Base-by-base conservation (phyloP, 257 asterid genomes). In the Forsythia suspensa region DNA sequence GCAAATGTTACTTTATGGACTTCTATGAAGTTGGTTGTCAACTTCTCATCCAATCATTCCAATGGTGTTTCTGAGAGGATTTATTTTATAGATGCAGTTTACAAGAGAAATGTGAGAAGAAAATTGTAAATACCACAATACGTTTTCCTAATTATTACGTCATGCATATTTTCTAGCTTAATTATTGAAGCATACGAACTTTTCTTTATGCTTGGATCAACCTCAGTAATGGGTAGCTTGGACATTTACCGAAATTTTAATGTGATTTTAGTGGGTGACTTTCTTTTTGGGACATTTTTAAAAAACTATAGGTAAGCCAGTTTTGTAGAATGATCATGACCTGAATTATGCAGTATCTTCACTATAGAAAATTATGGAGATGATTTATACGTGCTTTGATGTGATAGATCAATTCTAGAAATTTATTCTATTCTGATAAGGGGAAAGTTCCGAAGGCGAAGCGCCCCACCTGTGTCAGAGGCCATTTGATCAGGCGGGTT, bases 341-440 rank as follows among this genome's bases (percentile, higher is more conserved):
- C 66, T 20, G 66, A 12, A 20, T 21, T 6, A 6, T 6, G 3
- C 3, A 12, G 36, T 20, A 21, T 61, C 69, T 24, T 20, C 44
- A 38, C 70, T 82, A 20, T 37, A 5, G 73, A 44, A 69, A 69
- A 69, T 69, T 71, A 75, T 41, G 71, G 46, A 78, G 77, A 74
- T 48, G 11, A 11, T 70, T 75, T 16, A 21, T 52, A 69, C 75
- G 16, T 46, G 13, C n/a, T 5, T 41, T 71, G 75, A 71, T 8
- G 29, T 43, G 59, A 71, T 41, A 43, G 67, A n/a, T 59, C 37
- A 37, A n/a, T 59, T 8, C 36, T n/a, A n/a, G n/a, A n/a, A n/a
- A n/a, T n/a, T n/a, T n/a, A n/a, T n/a, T n/a, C n/a, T n/a, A n/a
- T n/a, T n/a, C n/a, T n/a, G n/a, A n/a, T n/a, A n/a, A n/a, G n/a